These are phyloP conservation scores for Pyrenophora teres DNA, from an alignment of 2,329 filamentous ascomycete species.

Conservation along the genomic window DNA sequence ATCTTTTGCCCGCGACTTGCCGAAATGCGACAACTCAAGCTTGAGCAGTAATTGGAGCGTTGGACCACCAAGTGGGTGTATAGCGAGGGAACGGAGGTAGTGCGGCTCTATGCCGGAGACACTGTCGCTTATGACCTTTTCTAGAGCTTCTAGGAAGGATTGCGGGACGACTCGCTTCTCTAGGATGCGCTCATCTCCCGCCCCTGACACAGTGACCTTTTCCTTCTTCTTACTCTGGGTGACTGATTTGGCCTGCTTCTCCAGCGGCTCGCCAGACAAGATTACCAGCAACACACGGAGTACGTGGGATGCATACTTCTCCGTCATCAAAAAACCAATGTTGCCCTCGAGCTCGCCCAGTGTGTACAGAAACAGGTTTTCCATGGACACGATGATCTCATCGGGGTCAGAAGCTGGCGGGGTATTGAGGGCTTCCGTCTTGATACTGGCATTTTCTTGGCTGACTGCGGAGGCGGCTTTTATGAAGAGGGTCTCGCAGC, in stretches of 20 bases:
- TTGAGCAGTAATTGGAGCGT: conserved; percentile 89
- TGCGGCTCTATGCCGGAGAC: conserved; percentile 76
- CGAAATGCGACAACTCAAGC: conserved; percentile 77
- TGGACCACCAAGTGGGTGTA: conserved; percentile 88
- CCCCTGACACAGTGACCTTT: conserved; percentile 64
- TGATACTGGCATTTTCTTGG: conserved; percentile 64
- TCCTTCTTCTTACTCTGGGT: conserved; percentile 94
- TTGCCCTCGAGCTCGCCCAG: conserved; percentile 87
- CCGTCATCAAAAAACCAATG: conserved; percentile 81
- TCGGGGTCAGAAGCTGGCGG: conserved; percentile 54
- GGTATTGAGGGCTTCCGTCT: conserved; percentile 51
- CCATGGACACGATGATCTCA: conserved; percentile 69
- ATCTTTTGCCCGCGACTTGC: conserved; percentile 68
- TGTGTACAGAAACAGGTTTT: conserved; percentile 80
- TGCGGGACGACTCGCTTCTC: conserved; percentile 67
- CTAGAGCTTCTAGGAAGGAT: conserved; percentile 75
- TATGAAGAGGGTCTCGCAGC: conserved; percentile 90
- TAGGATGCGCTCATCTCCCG: conserved; percentile 51
- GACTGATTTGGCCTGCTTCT: conserved; percentile 67
- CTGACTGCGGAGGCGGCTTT: conserved; percentile 79
- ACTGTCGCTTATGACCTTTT: conserved; percentile 81
- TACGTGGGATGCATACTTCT: conserved; percentile 87
- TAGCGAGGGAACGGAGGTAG: conserved; percentile 80
- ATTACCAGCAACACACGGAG: conserved; percentile 84
- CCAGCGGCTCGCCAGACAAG: conserved; percentile 79